A percentile compares a stretch with the other conserved stretches of the same genome.
These are phyloP conservation scores for Mycotypha africana DNA, from an alignment of 371 early-diverging fungal genomes.

Conservation along the genomic window DNA sequence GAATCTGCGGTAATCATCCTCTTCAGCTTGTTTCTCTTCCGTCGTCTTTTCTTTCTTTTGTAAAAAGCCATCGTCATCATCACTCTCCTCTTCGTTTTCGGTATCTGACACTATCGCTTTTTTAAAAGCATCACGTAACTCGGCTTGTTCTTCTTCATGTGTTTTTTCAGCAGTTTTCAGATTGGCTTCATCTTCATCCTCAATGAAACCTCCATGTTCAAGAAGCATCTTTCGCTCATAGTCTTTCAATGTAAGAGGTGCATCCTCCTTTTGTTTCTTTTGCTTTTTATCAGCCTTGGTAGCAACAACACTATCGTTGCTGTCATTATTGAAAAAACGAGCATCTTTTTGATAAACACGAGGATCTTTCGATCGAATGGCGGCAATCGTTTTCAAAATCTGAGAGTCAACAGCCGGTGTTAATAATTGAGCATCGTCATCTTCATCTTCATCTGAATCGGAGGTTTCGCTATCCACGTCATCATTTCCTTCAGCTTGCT, in stretches of 20 bases:
- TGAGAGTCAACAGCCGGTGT: slow-evolving; percentile 90
- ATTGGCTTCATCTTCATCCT: slow-evolving; percentile 47
- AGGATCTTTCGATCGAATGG: slow-evolving; percentile 73
- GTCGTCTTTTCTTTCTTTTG: slow-evolving; percentile 63
- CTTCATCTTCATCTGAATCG: slow-evolving; percentile 63
- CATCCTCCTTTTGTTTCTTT: slow-evolving; percentile 50
- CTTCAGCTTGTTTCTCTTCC: slow-evolving; percentile 68
- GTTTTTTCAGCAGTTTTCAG: slow-evolving; percentile 38
- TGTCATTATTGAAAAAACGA: slow-evolving; percentile 69
- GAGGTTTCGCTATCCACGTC: slow-evolving; percentile 10
- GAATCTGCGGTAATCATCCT: slow-evolving; percentile 79
- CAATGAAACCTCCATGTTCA: slow-evolving; percentile 63
- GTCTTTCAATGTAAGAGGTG: slow-evolving; percentile 68
- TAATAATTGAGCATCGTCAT: slow-evolving; percentile 79
- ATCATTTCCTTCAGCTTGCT: neutral
- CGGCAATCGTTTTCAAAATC: slow-evolving; percentile 84
- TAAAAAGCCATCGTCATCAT: slow-evolving; percentile 56
- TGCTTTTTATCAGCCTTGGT: too few relatives aligned
- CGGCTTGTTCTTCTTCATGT: slow-evolving; percentile 79
- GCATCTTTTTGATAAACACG: slow-evolving; percentile 74
- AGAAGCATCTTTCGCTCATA: slow-evolving; percentile 73
- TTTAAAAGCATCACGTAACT: slow-evolving; percentile 73
- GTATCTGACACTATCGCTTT: slow-evolving; percentile 27
- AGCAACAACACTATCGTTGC: slow-evolving; percentile 48
- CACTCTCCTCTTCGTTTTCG: slow-evolving; percentile 49